Evolutionary conservation across 495 filamentous ascomycete species (phyloP).

Genomic region (Aspergillus panamensis): DNA sequence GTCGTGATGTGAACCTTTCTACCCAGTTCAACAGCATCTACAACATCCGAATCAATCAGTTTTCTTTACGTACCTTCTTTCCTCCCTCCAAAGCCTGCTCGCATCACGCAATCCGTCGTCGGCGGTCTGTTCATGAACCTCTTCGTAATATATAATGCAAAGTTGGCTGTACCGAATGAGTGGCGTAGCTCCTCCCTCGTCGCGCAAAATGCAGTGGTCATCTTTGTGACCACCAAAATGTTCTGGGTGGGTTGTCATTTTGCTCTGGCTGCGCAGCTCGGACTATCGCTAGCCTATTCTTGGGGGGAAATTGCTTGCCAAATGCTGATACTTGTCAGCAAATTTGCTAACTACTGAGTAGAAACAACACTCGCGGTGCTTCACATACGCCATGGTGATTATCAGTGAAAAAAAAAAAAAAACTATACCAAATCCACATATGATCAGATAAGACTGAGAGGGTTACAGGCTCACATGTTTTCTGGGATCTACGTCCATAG

Average conservation of each 20-base stretch:
- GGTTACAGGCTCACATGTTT: conserved; percentile 7
- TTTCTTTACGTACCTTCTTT: background rate
- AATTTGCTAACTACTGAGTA: conserved; percentile 12
- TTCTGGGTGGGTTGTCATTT: background rate
- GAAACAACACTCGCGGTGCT: conserved; percentile 13
- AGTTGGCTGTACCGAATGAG: background rate
- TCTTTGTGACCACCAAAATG: background rate
- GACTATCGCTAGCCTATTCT: conserved; percentile 7
- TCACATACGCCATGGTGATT: conserved; percentile 16
- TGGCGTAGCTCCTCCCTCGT: background rate
- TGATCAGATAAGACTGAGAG: background rate
- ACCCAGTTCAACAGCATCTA: background rate
- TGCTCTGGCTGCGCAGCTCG: conserved; percentile 13
- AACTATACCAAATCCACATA: background rate
- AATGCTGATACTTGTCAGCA: conserved; percentile 12
- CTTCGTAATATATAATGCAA: conserved; percentile 1
- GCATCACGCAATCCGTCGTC: conserved; percentile 10
- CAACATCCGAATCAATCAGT: background rate
- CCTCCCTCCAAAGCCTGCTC: conserved; percentile 6
- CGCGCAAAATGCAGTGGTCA: background rate
- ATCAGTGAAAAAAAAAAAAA: too few relatives aligned
- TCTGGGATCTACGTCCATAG: background rate
- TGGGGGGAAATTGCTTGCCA: conserved; percentile 12
- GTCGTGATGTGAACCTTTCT: conserved; percentile 2
- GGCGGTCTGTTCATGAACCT: background rate